phyloP scores from a whole-genome alignment of 495 filamentous ascomycete species.

The Annulohypoxylon bovei region DNA sequence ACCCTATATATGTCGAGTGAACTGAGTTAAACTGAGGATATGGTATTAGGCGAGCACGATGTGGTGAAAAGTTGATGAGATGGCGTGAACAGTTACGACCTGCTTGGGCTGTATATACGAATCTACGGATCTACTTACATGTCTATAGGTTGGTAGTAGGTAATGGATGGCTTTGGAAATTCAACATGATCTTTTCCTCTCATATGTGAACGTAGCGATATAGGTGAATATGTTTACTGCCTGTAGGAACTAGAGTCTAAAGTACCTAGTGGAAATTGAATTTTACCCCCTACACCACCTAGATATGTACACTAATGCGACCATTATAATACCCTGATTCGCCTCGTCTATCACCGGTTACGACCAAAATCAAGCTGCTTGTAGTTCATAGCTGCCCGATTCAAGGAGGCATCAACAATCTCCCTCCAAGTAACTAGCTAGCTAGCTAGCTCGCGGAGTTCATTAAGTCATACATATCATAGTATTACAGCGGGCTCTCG shows the following conservation, averaged over 20 bases:
- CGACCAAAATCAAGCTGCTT: background rate
- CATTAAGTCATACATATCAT: conserved; percentile 25
- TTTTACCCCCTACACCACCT: too few species aligned
- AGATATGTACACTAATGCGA: too few species aligned
- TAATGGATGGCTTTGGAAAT: background rate
- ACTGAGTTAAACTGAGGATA: background rate
- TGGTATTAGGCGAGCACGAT: background rate
- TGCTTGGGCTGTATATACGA: background rate
- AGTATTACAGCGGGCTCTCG: conserved; percentile 30
- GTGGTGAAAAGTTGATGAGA: background rate
- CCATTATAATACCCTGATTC: background rate
- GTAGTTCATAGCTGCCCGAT: background rate
- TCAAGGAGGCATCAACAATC: background rate
- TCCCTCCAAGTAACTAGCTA: background rate
- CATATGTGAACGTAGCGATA: background rate
- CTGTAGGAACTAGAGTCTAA: too few species aligned
- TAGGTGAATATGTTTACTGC: background rate
- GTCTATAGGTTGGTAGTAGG: background rate
- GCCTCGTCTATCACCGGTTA: background rate
- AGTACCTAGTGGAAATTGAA: too few species aligned
- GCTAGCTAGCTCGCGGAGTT: background rate
- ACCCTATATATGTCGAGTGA: background rate
- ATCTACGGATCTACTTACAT: background rate
- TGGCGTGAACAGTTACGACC: background rate
- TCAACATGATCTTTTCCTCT: background rate